Conservation (phyloP, 768 basidiomycete genomes). For the Naganishia friedmannii region DNA sequence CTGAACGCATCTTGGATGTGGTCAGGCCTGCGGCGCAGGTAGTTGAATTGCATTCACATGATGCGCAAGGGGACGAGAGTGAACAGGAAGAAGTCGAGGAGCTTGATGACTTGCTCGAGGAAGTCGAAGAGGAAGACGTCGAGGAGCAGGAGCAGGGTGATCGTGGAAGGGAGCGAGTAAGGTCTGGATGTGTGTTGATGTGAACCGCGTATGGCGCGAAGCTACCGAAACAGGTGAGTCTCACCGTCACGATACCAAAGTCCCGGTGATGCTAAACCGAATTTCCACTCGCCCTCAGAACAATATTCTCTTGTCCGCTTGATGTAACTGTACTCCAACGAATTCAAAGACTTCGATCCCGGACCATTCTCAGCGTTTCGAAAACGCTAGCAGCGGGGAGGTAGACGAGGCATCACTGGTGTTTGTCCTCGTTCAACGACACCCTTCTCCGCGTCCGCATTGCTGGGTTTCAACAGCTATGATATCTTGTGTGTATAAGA, state of each 20-base stretch:
- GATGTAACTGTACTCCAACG: not conserved
- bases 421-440: not conserved
- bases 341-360: not conserved
- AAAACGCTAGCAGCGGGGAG: not conserved
- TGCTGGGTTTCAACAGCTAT: no score
- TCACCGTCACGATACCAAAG: not conserved
- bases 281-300: not conserved
- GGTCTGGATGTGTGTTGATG: constrained; percentile 9
- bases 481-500: no score
- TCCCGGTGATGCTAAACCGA: not conserved
- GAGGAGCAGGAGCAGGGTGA: constrained; percentile 12
- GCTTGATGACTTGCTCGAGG: constrained; percentile 3
- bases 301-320: not conserved
- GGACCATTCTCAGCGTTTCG: not conserved
- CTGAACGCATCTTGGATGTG: not conserved
- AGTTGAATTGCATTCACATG: not conserved
- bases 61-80: no score
- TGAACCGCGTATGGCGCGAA: not conserved
- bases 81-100: constrained; percentile 7
- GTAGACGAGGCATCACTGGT: not conserved
- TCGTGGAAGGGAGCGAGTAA: not conserved
- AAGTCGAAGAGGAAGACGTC: constrained; percentile 16
- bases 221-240: not conserved
- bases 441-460: not conserved
- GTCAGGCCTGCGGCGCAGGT: not conserved